These are phyloP conservation scores for Globisporangium canariense DNA, from an alignment of 352 stramenopile species.

Conservation along the genomic window DNA sequence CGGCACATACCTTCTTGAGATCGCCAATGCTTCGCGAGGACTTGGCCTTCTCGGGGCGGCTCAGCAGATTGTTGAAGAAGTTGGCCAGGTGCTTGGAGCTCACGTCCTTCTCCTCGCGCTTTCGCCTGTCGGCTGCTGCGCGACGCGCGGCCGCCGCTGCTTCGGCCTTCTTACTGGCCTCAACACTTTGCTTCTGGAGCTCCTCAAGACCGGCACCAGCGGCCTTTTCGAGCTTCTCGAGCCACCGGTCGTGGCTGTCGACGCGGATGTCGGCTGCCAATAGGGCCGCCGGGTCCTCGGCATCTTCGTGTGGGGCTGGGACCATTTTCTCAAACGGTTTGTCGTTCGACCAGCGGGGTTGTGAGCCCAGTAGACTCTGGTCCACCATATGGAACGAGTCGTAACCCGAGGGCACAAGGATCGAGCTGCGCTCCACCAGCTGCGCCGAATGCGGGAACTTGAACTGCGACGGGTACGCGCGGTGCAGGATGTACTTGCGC, in stretches of 20 bases:
- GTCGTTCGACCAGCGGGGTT: conserved; percentile 70
- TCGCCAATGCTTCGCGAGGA: conserved; percentile 56
- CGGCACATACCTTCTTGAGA: conserved; percentile 47
- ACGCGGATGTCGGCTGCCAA: conserved; percentile 52
- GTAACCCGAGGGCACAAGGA: conserved; percentile 79
- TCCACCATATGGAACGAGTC: conserved; percentile 74
- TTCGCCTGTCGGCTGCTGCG: conserved; percentile 65
- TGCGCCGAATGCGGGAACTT: conserved; percentile 68
- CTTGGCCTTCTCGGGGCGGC: conserved; percentile 78
- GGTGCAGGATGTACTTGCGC: conserved; percentile 75
- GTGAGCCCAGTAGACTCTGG: conserved; percentile 71
- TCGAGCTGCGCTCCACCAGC: conserved; percentile 61
- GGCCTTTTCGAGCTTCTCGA: conserved; percentile 80
- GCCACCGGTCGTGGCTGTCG: conserved; percentile 69
- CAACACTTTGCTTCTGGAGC: conserved; percentile 81
- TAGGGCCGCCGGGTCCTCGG: conserved; percentile 33
- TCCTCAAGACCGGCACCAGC: conserved; percentile 74
- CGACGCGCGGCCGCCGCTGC: conserved; percentile 62
- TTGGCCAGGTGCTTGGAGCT: conserved; percentile 84
- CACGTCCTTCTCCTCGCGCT: conserved; percentile 80
- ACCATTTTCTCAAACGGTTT: conserved; percentile 85
- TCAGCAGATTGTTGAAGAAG: conserved; percentile 88
- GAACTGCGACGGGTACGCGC: conserved; percentile 62
- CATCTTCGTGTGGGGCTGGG: conserved; percentile 40
- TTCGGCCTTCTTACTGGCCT: conserved; percentile 79